A percentile compares a stretch with the other conserved stretches of the same genome.
These are phyloP conservation scores for Cladosporium sp. DNA, from an alignment of 2,329 filamentous ascomycete species.

Conservation along the genomic window DNA sequence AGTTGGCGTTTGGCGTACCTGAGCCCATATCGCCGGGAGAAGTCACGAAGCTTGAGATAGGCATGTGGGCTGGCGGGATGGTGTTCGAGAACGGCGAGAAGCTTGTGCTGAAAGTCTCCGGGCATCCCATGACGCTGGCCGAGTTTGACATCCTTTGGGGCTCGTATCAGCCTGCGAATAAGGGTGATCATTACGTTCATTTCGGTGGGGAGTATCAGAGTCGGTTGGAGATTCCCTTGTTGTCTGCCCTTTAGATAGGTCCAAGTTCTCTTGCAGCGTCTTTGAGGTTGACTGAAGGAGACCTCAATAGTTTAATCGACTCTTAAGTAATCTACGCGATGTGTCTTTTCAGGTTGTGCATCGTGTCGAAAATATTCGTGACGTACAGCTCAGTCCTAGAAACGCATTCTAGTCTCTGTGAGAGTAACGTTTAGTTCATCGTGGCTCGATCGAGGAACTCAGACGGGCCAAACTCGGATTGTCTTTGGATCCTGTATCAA, in stretches of 20 bases:
- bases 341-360: too few relatives aligned
- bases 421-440: too few relatives aligned
- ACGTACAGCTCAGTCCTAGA: too few relatives aligned
- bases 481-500: too few relatives aligned
- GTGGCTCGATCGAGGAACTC: too few relatives aligned
- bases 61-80: conserved; percentile 50
- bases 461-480: too few relatives aligned
- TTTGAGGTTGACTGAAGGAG: not conserved
- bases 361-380: too few relatives aligned
- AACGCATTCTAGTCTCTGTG: too few relatives aligned
- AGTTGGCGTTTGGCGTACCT: not conserved
- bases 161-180: not conserved
- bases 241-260: not conserved
- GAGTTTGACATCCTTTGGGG: not conserved
- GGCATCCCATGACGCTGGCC: conserved; percentile 6
- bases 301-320: too few relatives aligned
- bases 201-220: not conserved
- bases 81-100: conserved; percentile 48
- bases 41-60: conserved; percentile 44
- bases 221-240: not conserved
- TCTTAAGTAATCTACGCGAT: too few relatives aligned
- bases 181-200: not conserved
- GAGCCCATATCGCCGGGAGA: not conserved
- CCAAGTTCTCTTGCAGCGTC: not conserved
- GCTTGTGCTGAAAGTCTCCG: conserved; percentile 20